Base-by-base conservation (phyloP, 2,329 filamentous ascomycete genomes). In the Xylaria sp. region DNA sequence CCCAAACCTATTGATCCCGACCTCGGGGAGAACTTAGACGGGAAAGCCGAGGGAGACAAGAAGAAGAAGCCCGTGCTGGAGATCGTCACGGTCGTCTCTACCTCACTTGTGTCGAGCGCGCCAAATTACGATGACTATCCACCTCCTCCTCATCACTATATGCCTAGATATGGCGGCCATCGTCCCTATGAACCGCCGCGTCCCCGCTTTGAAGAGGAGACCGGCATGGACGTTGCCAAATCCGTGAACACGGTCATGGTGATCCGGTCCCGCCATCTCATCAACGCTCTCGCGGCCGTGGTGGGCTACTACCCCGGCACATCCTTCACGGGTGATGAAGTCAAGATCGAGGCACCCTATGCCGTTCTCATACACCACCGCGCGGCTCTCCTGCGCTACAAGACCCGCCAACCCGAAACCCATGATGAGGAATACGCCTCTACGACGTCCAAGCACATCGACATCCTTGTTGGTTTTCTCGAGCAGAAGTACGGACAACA, bases 221-320 rank as follows among this genome's bases (percentile, higher is more conserved):
- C 71, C 15, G 72, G 78, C 28, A 67, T 73, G 32, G 77, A 77
- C 13, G 55, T 76, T 32, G 70, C 76, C 39, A 77, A 78, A 20
- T 71, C 78, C 9, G 77, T 80, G 20, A 76, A 71, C 1, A 82
- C 81, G 0, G 72, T 76, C 63, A 85, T 86, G 82, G 59, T 80
- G 2, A 82, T 86, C 54, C 78, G 84, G 70, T 86, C 84, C 1
- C 68, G 75, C 37, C 76, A 84, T 65, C 80, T 88, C 37, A 80
- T 83, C 71, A 82, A 84, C 56, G 84, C 84, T 0, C 78, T 88
- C 4, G 79, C 78, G 34, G 84, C 85, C 13, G 81, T 86, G 5
- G 80, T 87, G 7, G 78, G 77, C 28, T 87, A 86, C 71, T 86
- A 86, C 70, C 84, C 84, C 3, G 78, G 79, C 48, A 78, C 81